These are phyloP conservation scores for Alternaria tenuissima DNA, from an alignment of 2,329 filamentous ascomycete species.

Conservation along the genomic window DNA sequence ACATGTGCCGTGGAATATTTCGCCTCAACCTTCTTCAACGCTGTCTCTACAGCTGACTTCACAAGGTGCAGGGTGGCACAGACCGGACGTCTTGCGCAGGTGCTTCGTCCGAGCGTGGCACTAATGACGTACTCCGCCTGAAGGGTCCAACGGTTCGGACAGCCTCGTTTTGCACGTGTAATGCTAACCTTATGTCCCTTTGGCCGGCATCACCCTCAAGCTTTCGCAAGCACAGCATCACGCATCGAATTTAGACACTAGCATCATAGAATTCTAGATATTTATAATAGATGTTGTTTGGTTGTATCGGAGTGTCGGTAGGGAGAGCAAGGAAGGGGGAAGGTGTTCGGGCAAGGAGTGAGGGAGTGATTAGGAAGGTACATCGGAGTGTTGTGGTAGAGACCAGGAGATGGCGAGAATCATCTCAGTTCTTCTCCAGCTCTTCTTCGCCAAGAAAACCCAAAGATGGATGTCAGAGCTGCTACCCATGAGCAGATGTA, in stretches of 20 bases:
- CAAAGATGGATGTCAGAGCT: slow-evolving; percentile 37
- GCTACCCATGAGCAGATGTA: slow-evolving; percentile 41
- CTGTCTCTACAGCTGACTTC: not conserved
- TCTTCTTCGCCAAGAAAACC: slow-evolving; percentile 29
- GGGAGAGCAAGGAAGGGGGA: slow-evolving; percentile 19
- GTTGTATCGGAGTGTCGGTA: slow-evolving; percentile 18
- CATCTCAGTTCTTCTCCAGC: slow-evolving; percentile 20
- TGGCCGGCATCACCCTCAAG: not conserved
- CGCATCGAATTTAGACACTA: not conserved
- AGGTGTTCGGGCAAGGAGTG: slow-evolving; percentile 18
- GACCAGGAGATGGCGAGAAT: slow-evolving; percentile 20
- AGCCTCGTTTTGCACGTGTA: slow-evolving; percentile 15
- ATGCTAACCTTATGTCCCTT: slow-evolving; percentile 1
- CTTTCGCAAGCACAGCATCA: not conserved
- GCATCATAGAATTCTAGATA: not conserved
- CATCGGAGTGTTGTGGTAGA: slow-evolving; percentile 14
- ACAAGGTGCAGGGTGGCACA: not conserved
- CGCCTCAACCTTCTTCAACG: not conserved
- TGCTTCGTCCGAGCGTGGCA: slow-evolving; percentile 14
- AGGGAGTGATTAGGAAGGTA: slow-evolving; percentile 30
- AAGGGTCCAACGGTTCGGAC: slow-evolving; percentile 13
- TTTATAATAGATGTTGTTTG: slow-evolving; percentile 21
- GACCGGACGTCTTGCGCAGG: slow-evolving; percentile 2
- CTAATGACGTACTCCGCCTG: slow-evolving; percentile 14
- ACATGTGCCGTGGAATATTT: not conserved